These are phyloP conservation scores for Candida labiduridarum DNA, from an alignment of 1,139 yeast species.

Conservation along the genomic window DNA sequence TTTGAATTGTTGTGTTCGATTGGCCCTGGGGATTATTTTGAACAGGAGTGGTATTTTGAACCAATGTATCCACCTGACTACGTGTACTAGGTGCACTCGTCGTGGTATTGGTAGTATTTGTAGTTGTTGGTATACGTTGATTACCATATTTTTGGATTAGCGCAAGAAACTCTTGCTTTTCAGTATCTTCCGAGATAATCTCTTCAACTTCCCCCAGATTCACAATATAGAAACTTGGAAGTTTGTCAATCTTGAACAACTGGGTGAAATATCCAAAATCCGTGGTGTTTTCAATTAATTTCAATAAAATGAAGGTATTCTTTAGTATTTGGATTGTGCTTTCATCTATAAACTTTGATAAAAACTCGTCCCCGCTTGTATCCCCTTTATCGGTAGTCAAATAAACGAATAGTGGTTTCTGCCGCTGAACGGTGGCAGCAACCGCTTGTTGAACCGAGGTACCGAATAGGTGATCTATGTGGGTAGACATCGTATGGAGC, in stretches of 20 bases:
- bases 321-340: slow-evolving; percentile 16
- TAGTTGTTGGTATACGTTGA: neutral
- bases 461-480: slow-evolving; percentile 19
- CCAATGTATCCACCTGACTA: no score
- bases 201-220: slow-evolving; percentile 48
- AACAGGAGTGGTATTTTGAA: neutral
- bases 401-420: slow-evolving; percentile 46
- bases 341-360: slow-evolving; percentile 16
- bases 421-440: slow-evolving; percentile 30
- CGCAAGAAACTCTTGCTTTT: slow-evolving; percentile 24
- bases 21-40: neutral
- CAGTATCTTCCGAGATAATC: slow-evolving; percentile 33
- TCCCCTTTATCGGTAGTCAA: slow-evolving; percentile 23
- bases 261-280: slow-evolving; percentile 54
- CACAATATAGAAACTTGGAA: slow-evolving; percentile 55
- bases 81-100: no score
- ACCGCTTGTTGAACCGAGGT: slow-evolving; percentile 47
- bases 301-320: slow-evolving; percentile 41
- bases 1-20: neutral
- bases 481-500: slow-evolving; percentile 6
- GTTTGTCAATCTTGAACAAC: slow-evolving; percentile 46
- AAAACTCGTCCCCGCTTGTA: slow-evolving; percentile 24
- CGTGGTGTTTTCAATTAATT: slow-evolving; percentile 43
- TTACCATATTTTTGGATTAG: slow-evolving; percentile 19
- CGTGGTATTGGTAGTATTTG: neutral